Base-by-base conservation (phyloP, 164 flowering plant species). In the Tetracentron sinense region DNA sequence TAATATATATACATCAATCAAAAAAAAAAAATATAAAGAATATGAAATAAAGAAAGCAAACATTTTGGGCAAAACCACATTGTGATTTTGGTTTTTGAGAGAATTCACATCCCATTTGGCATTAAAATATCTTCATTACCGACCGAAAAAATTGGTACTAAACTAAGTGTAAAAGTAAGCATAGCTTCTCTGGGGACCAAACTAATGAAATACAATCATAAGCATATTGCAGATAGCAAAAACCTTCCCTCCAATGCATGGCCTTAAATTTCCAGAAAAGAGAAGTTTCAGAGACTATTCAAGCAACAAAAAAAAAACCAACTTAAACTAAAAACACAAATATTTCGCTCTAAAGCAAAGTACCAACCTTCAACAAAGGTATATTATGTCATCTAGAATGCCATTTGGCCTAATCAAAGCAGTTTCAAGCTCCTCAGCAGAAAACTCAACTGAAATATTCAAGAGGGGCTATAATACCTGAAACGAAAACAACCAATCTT, bases 371-470 rank as follows among this genome's bases (percentile, higher is more conserved):
- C 60, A 95, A 64, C 63, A 92, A 69, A 15, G 99, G 97, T 42
- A 95, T 92, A 51, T 95, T 25, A 95, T 74, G 31, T 85, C 94
- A 67, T 80, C 83, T 80, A 95, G 71, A 49, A 88, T 92, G 69
- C 77, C 81, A 72, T 88, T 92, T 1, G 97, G 97, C 0, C 84
- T 80, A 61, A 95, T 79, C 83, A 95, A 72, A 4, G 99, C 96
- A 15, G 96, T 85, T 79, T 95, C 99, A 20, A 95, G 82, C 87
- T 95, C 99, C 77, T 95, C 99, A 0, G 83, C 99, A 0, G 96
- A 79, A 66, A 95, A 89, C 74, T 95, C 99, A 44, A 66, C 80
- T 19, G 75, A 25, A 55, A 95, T 83, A 60, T 95, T 95, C 86
- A 92, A 74, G 11, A 89, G 76, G 7, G 86, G 91, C 77, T 97